Base-by-base conservation (phyloP, 2,329 filamentous ascomycete species). In the Colletotrichum horii region DNA sequence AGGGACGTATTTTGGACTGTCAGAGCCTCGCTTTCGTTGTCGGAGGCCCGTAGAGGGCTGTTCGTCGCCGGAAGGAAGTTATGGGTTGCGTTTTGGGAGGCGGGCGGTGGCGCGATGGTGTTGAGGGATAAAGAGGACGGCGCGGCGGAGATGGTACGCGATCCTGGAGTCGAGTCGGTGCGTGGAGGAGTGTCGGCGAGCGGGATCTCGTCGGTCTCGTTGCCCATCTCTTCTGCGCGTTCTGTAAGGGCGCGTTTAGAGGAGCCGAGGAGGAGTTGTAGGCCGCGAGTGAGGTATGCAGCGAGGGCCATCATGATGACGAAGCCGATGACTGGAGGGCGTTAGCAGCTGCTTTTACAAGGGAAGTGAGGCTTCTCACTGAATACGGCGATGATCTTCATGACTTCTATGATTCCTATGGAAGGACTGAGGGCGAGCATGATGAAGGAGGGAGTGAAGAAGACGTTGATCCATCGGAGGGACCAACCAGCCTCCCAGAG, bases 391-490 rank as follows among this genome's bases (percentile, higher is more conserved):
- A 92, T 90, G 55, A 92, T 91, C 79, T 91, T 91, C 52, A 86
- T 85, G 15, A 92, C 89, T 78, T 93, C 91, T 1, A 85, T 78
- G 3, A 87, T 86, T 24, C 89, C 86, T 22, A 92, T 90, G 0
- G 86, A 78, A 2, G 89, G 87, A 77, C 90, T 91, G 3, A 93
- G 83, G 8, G 91, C 90, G 1, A 93, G 83, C 32, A 91, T 84
- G 9, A 92, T 87, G 82, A 93, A 93, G 0, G 90, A 88, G 11
- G 90, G 91, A 4, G 88, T 90, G 78, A 92, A 92, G 78, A 91
- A 88, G 66, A 92, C 83, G 72, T 88, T 91, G 78, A 92, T 91
- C 85, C 90, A 92, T 58, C 88, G 86, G 30, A 92, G 83, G 8
- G 89, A 87, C 87, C 90, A 92, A 9, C 88, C 88, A 61, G 89